These are phyloP conservation scores for Lachnum nothofagi DNA, from an alignment of 2,329 filamentous ascomycete species.

Conservation along the genomic window DNA sequence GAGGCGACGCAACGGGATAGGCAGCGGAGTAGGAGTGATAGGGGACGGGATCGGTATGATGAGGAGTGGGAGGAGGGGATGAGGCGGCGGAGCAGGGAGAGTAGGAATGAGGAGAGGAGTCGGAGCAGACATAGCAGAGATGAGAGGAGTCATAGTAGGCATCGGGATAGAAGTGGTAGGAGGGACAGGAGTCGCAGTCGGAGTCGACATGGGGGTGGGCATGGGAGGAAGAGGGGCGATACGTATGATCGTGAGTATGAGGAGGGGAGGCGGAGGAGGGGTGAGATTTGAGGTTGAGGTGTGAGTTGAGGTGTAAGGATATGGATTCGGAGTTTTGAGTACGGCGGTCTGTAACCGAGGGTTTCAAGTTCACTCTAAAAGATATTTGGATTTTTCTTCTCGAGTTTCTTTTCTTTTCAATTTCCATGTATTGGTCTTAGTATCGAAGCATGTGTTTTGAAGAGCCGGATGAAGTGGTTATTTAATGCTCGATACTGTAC, in stretches of 20 bases:
- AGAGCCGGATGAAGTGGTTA: too few relatives aligned
- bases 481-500: too few relatives aligned
- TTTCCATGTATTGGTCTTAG: too few relatives aligned
- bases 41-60: constrained; percentile 8
- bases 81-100: neutral
- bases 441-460: too few relatives aligned
- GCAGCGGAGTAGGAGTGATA: constrained; percentile 2
- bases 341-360: too few relatives aligned
- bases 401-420: too few relatives aligned
- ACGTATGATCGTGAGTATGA: constrained; percentile 15
- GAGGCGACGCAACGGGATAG: constrained; percentile 7
- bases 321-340: too few relatives aligned
- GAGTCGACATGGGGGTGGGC: neutral
- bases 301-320: too few relatives aligned
- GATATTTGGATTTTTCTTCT: too few relatives aligned
- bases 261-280: constrained; percentile 9
- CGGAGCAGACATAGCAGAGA: neutral
- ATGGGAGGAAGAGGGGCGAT: neutral
- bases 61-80: constrained; percentile 12
- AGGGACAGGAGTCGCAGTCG: neutral
- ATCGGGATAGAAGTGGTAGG: neutral
- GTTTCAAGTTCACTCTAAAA: too few relatives aligned
- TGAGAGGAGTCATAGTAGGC: too few relatives aligned
- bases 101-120: neutral
- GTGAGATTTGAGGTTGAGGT: constrained; percentile 13